Evolutionary conservation across 192 early-diverging fungal genomes (phyloP), one percentile per base, ranked within the genome.

Genomic region (Thoreauomyces humboldtii): DNA sequence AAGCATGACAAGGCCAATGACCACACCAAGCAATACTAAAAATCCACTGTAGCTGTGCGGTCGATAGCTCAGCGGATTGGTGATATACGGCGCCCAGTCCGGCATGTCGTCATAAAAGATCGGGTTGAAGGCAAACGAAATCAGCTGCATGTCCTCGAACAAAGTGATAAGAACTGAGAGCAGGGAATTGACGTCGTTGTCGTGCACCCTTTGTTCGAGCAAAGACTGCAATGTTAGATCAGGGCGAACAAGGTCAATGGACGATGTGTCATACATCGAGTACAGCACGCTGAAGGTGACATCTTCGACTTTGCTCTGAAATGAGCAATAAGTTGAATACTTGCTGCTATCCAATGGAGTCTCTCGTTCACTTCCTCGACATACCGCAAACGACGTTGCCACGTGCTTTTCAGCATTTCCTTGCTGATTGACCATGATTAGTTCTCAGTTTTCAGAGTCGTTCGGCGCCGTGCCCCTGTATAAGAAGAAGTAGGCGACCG

Each of bases 1-100:
- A 4, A 65, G 4, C 17, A 54, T 51, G 19, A 69, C 35, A 45
- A 57, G 19, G 15, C 48, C 59, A 9, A 69, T 46, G n/a, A 61
- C 67, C 28, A 69, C 55, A 6, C 41, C 65, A 21, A 67, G 46
- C 45, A 61, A 14, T 19, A 69, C 55, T 19, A 55, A 17, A 50
- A 59, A 69, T 0, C 15, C 59, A 5, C 0, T 4, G 11, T 62
- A 44, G 4, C 7, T 50, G 15, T 36, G 27, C 21, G 67, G 59
- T n/a, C 59, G 67, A 61, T 69, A 69, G 21, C 35, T 24, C 27
- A 69, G 42, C 5, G 67, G 67, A 29, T 69, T 69, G 4, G 67
- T 54, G 7, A 62, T 51, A 44, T 69, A 62, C 25, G 17, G 32
- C 21, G 67, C 67, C 67, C 67, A 69, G 24, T 50, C 22, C 4